These are phyloP conservation scores for Eucalyptus pauciflora DNA, from an alignment of 345 rosid genomes.

Conservation along the genomic window DNA sequence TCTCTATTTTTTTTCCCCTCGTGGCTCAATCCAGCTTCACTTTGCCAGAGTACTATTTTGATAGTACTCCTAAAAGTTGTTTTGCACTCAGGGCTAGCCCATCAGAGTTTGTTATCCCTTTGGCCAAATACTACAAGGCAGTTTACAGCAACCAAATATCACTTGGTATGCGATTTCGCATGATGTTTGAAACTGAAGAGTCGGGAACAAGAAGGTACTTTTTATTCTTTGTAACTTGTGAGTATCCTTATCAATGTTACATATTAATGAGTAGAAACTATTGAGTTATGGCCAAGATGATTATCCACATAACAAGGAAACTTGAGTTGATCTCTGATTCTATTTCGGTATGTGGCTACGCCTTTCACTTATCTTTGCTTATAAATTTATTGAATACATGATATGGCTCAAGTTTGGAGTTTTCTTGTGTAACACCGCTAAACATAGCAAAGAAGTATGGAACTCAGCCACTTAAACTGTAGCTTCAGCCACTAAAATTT, in stretches of 20 bases:
- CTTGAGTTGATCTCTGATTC: not conserved
- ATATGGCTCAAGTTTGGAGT: not conserved
- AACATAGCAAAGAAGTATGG: not conserved
- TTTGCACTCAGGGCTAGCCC: conserved; percentile 57
- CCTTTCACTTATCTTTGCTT: not conserved
- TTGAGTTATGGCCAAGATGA: not conserved
- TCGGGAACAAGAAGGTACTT: conserved; percentile 67
- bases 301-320: not conserved
- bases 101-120: conserved; percentile 90
- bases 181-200: conserved; percentile 98
- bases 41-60: not conserved
- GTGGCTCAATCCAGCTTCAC: not conserved
- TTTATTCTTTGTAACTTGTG: not conserved
- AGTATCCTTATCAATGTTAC: not conserved
- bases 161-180: conserved; percentile 85
- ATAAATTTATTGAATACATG: not conserved
- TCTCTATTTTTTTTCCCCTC: not conserved
- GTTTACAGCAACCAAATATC: conserved; percentile 66
- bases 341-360: not conserved
- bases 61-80: not conserved
- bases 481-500: not conserved
- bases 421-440: not conserved
- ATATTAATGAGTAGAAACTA: not conserved
- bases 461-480: not conserved
- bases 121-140: conserved; percentile 89